Percentiles rank a stretch among this genome's conserved stretches.
Evolutionary conservation across 2,329 filamentous ascomycete species (phyloP).

Genomic region (Berkeleyomyces rouxiae): DNA sequence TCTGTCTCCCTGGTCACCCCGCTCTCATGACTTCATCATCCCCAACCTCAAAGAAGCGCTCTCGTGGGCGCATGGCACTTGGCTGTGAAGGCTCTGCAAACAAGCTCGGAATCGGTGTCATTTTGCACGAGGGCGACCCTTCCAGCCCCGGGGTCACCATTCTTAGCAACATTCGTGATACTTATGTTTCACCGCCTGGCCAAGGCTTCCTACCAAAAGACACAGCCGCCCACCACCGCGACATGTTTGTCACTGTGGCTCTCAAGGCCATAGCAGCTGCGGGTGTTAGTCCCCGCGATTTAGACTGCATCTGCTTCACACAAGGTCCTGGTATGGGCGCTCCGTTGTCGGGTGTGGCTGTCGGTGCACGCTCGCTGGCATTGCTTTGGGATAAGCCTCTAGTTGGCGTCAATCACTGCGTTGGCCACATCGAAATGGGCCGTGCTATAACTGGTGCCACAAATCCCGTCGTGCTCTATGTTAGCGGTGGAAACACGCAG

Average conservation of each 20-base stretch:
- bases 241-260: constrained; percentile 68
- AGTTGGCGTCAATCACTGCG: constrained; percentile 93
- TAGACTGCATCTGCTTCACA: constrained; percentile 92
- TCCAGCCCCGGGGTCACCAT: constrained; percentile 40
- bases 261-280: constrained; percentile 63
- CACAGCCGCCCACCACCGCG: constrained; percentile 79
- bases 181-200: constrained; percentile 79
- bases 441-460: constrained; percentile 75
- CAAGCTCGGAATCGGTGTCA: constrained; percentile 88
- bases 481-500: constrained; percentile 90
- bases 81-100: constrained; percentile 85
- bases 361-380: constrained; percentile 66
- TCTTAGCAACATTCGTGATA: constrained; percentile 88
- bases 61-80: constrained; percentile 32
- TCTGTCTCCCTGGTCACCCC: background rate
- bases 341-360: constrained; percentile 69
- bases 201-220: constrained; percentile 94
- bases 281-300: constrained; percentile 40
- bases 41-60: constrained; percentile 17
- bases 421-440: constrained; percentile 98
- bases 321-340: constrained; percentile 94
- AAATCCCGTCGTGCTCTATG: constrained; percentile 91
- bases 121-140: constrained; percentile 49
- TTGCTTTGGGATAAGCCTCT: constrained; percentile 79
- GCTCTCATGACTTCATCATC: constrained; percentile 3